Evolutionary conservation across 1,284 basidiomycete species (phyloP).

Genomic region (Ustilago shanxiensis): DNA sequence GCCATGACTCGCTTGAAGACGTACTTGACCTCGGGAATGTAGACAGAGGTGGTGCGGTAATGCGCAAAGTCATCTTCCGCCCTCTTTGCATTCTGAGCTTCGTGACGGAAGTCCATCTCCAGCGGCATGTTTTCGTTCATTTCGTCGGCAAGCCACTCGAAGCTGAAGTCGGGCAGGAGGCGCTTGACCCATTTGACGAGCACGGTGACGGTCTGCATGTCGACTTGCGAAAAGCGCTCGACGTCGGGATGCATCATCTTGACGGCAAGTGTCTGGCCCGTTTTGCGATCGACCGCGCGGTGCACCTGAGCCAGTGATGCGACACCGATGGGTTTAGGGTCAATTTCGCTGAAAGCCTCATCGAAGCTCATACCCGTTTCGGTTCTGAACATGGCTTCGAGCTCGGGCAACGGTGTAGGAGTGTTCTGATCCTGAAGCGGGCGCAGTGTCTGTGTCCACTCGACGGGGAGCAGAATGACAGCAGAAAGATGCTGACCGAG

Average conservation of each 20-base stretch:
- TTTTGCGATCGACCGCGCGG: conserved; percentile 78
- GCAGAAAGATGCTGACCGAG: conserved; percentile 76
- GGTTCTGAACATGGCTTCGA: conserved; percentile 66
- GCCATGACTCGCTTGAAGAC: conserved; percentile 88
- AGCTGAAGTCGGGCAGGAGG: conserved; percentile 83
- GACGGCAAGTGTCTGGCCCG: conserved; percentile 80
- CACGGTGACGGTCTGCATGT: conserved; percentile 75
- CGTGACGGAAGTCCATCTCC: conserved; percentile 93
- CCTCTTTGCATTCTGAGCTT: conserved; percentile 85
- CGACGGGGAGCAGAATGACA: conserved; percentile 81
- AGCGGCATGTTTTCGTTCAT: conserved; percentile 81
- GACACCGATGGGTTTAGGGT: conserved; percentile 90
- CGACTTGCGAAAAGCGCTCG: conserved; percentile 91
- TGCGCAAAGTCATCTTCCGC: conserved; percentile 80
- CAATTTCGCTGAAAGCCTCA: conserved; percentile 77
- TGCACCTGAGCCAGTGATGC: conserved; percentile 96
- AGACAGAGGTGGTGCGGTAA: conserved; percentile 75
- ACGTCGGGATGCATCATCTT: conserved; percentile 98
- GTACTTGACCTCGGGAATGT: conserved; percentile 88
- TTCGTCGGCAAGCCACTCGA: conserved; percentile 68
- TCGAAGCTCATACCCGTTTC: conserved; percentile 67
- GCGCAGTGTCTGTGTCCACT: conserved; percentile 77
- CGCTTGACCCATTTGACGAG: conserved; percentile 84
- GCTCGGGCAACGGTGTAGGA: conserved; percentile 67
- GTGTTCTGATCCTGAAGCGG: conserved; percentile 72